Percentiles rank a stretch among this genome's conserved stretches.
Evolutionary conservation across 305 asterid species (phyloP).

Genomic region (Petunia hybrid): DNA sequence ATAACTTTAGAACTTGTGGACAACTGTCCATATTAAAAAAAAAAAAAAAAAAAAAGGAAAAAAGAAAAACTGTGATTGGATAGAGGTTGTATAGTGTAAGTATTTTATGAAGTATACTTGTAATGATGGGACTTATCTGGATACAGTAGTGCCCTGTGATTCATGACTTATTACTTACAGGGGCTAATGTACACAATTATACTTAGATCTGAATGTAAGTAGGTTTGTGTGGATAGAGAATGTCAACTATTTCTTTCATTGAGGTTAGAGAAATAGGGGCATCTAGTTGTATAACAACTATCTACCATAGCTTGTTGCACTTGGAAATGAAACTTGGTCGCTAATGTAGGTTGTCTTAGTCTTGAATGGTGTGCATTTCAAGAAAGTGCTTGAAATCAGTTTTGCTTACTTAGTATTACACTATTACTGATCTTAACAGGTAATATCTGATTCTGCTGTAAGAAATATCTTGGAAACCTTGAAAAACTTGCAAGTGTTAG

Average conservation of each 20-base stretch:
- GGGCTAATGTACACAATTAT: neutral
- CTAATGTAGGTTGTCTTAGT: neutral
- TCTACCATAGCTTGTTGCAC: neutral
- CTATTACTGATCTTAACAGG: constrained; percentile 55
- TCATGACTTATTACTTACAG: neutral
- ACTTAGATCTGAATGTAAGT: neutral
- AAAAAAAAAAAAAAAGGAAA: too few species aligned
- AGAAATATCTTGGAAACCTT: constrained; percentile 53
- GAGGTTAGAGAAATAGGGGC: neutral
- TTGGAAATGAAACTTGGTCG: constrained; percentile 9
- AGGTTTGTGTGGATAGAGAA: constrained; percentile 18
- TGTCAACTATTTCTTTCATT: neutral
- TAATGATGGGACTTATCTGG: neutral
- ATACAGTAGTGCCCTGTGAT: neutral
- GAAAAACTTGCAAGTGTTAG: constrained; percentile 60
- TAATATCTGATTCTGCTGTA: constrained; percentile 70
- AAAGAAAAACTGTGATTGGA: constrained; percentile 2
- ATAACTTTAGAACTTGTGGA: neutral
- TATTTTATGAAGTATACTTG: neutral
- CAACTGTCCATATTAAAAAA: neutral
- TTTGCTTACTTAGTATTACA: constrained; percentile 23
- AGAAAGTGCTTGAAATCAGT: constrained; percentile 9
- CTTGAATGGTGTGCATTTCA: constrained; percentile 8
- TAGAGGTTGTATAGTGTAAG: neutral
- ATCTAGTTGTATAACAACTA: constrained; percentile 22